These are phyloP conservation scores for Talaromyces sp. DNA, from an alignment of 2,329 filamentous ascomycete species.

Conservation along the genomic window DNA sequence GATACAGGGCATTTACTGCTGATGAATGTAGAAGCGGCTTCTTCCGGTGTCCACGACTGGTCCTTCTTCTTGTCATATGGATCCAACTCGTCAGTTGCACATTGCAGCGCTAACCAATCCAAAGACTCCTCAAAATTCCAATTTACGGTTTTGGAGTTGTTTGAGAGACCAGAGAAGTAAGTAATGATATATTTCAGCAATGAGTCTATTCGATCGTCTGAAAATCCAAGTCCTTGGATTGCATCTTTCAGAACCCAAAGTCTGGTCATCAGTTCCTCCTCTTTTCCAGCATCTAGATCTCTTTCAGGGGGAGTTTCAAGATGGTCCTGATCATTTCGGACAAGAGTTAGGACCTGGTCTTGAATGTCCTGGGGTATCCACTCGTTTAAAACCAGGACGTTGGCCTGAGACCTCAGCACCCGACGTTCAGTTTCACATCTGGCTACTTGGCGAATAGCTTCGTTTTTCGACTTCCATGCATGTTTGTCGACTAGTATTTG, in stretches of 20 bases:
- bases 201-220: slow-evolving; percentile 58
- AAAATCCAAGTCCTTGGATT: slow-evolving; percentile 66
- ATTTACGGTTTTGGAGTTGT: slow-evolving; percentile 59
- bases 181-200: slow-evolving; percentile 64
- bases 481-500: slow-evolving; percentile 84
- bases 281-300: slow-evolving; percentile 38
- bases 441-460: slow-evolving; percentile 69
- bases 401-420: slow-evolving; percentile 73
- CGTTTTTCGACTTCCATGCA: slow-evolving; percentile 71
- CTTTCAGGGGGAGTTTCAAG: slow-evolving; percentile 31
- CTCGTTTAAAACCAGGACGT: slow-evolving; percentile 66
- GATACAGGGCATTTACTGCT: slow-evolving; percentile 27
- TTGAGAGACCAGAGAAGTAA: slow-evolving; percentile 59
- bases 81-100: slow-evolving; percentile 64
- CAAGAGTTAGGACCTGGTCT: slow-evolving; percentile 69
- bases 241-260: slow-evolving; percentile 81
- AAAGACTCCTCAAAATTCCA: slow-evolving; percentile 87
- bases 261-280: slow-evolving; percentile 74
- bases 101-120: slow-evolving; percentile 84
- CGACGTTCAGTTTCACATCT: slow-evolving; percentile 83
- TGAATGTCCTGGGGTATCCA: slow-evolving; percentile 80
- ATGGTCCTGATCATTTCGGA: slow-evolving; percentile 39
- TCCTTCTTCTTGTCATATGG: slow-evolving; percentile 57
- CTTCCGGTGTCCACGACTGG: slow-evolving; percentile 29
- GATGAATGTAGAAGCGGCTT: slow-evolving; percentile 36